phyloP scores from a whole-genome alignment of 495 filamentous ascomycete genomes.

The Astrocystis sublimbata region DNA sequence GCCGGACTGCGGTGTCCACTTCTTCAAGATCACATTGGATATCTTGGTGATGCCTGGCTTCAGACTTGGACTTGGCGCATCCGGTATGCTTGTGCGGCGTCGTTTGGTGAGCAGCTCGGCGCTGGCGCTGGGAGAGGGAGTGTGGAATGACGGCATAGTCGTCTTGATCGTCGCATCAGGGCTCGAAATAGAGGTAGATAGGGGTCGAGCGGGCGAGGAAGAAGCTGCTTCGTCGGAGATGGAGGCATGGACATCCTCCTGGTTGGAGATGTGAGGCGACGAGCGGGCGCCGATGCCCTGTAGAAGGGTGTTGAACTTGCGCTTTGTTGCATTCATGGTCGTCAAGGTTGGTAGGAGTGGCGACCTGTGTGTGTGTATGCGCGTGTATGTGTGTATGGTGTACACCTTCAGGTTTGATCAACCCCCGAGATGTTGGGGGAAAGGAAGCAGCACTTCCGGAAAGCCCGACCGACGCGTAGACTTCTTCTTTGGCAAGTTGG shows the following conservation, averaged over 20 bases:
- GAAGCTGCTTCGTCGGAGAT: slow-evolving; percentile 20
- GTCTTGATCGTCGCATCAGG: slow-evolving; percentile 29
- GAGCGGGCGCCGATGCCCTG: slow-evolving; percentile 51
- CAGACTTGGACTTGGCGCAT: slow-evolving; percentile 25
- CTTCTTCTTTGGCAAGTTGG: no score
- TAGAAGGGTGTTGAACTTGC: slow-evolving; percentile 59
- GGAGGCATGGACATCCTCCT: slow-evolving; percentile 19
- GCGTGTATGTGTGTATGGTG: neutral
- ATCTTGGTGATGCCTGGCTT: slow-evolving; percentile 31
- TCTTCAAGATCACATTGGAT: slow-evolving; percentile 45
- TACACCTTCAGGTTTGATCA: no score
- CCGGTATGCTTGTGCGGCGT: slow-evolving; percentile 42
- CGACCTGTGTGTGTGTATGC: neutral
- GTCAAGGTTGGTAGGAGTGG: slow-evolving; percentile 7
- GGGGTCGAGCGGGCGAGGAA: slow-evolving; percentile 24
- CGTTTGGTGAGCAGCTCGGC: slow-evolving; percentile 47
- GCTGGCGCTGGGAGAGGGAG: slow-evolving; percentile 22
- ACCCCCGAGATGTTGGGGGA: no score
- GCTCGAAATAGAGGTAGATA: slow-evolving; percentile 23
- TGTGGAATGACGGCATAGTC: slow-evolving; percentile 19
- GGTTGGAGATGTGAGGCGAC: slow-evolving; percentile 20
- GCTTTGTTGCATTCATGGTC: slow-evolving; percentile 56
- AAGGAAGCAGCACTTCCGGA: no score
- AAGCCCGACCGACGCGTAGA: no score
- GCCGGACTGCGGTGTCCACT: slow-evolving; percentile 32